Base-by-base conservation (phyloP, 495 filamentous ascomycete species). In the Trichoderma parareesei region DNA sequence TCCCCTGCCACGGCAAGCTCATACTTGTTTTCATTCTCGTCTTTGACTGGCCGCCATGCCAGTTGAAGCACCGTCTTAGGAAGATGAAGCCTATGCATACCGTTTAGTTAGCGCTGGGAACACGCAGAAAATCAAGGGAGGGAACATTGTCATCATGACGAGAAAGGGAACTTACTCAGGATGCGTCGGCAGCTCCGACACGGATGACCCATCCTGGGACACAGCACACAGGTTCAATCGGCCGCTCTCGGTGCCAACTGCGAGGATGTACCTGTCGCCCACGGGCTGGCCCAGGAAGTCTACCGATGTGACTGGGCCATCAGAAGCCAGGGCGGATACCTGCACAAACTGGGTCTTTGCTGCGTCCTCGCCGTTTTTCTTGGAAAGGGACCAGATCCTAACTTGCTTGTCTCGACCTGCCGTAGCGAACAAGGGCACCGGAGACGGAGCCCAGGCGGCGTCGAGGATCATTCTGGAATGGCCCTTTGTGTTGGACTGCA, bases 391-490 rank as follows among this genome's bases (percentile, higher is more conserved):
- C 93, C 93, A 97, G 64, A 96, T 71, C 74, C 91, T 94, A 49
- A 96, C 85, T 8, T 76, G 77, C 75, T 93, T 97, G 68, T 98
- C 94, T 67, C 94, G 83, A 8, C 91, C 89, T 2, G 91, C 92
- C 2, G 94, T 98, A 2, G 87, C 90, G 76, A 98, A 98, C 6
- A 87, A 72, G 7, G 71, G 61, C 27, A 66, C 65, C 2, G 60
- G 55, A 14, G 42, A 53, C 14, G 91, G 90, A 10, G 87, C 87
- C 93, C 94, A 99, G 9, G 87, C 83, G 4, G 85, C 86, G 71
- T 89, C 90, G 27, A 97, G 77, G 49, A 99, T 90, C 91, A 98
- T 97, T 63, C 94, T 78, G 20, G 88, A 80, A 74, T 99, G 94
- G 2, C 88, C 93, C 76, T 94, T 96, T 1, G 87, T 84, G 67